Evolutionary conservation across 345 rosid species (phyloP), one percentile per base, ranked within the genome.

Genomic region (Heritiera fomes): DNA sequence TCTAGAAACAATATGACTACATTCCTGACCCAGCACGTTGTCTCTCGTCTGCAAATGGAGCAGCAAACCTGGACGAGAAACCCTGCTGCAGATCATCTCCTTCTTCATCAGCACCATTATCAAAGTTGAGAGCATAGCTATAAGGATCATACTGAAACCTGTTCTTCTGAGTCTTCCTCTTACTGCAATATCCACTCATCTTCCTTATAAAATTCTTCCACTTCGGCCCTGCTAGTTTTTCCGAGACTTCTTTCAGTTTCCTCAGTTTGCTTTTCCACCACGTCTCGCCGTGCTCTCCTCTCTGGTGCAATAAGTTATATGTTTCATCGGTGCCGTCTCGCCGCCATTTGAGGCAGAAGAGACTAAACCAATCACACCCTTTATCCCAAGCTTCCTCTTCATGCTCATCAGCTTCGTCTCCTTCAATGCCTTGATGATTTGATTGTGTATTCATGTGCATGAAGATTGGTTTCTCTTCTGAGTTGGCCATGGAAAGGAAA

Each of bases 61-160:
- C 77, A 28, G 75, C 76, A 43, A 81, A 77, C 82, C 86, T 52
- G 56, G 56, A 52, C 4, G 56, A 3, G 56, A 52, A 52, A 52
- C 1, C 18, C 18, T 87, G 8, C 38, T 75, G 79, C 82, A 78
- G 58, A 62, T 12, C 83, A 67, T 82, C 85, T 20, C 63, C 89
- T 63, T 85, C 91, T 5, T 63, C 47, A 8, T 79, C 84, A 45
- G n/a, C 61, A 30, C 88, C 84, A n/a, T 79, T 7, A 14, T 89
- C 94, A 64, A 91, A 91, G 79, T 91, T 91, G 23, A 91, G 89
- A 9, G 91, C 90, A 76, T 91, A 91, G 84, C 89, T 88, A 32
- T 82, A 77, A 18, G 92, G 66, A 75, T 88, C 90, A 62, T 91
- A 91, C 12, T 86, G 86, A 71, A 82, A 84, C 73, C 58, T 71